Percentiles rank a stretch among this genome's conserved stretches.
Evolutionary conservation across 192 early-diverging fungal species (phyloP).

Genomic region (Dissophora ornata): DNA sequence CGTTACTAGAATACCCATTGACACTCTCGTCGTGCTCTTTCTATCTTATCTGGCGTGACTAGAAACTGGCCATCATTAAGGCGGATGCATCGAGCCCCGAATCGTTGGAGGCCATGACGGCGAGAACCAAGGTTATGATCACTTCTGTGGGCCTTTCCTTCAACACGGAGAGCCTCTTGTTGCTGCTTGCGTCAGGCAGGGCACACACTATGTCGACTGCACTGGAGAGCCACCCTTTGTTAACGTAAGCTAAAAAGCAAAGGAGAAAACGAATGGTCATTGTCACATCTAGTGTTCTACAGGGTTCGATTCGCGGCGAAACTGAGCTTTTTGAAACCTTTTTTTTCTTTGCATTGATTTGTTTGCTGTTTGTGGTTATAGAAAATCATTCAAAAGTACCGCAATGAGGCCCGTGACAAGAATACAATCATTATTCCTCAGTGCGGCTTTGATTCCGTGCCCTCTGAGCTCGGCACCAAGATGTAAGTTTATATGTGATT

Average conservation of each 20-base stretch:
- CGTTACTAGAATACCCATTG: too few species aligned
- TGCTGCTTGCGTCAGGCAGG: conserved; percentile 70
- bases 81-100: conserved; percentile 73
- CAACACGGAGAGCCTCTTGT: conserved; percentile 79
- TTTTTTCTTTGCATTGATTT: not conserved
- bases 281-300: not conserved
- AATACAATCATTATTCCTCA: conserved; percentile 80
- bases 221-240: conserved; percentile 78
- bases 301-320: too few species aligned
- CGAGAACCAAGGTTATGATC: conserved; percentile 78
- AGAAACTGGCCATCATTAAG: conserved; percentile 71
- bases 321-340: not conserved
- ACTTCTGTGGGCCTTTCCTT: conserved; percentile 86
- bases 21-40: too few species aligned
- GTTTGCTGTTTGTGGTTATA: conserved; percentile 62
- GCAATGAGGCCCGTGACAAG: conserved; percentile 71
- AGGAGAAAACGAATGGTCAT: not conserved
- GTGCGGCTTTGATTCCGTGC: conserved; percentile 94
- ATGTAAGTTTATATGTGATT: too few species aligned
- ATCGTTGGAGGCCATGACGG: conserved; percentile 69
- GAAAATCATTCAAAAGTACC: conserved; percentile 73
- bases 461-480: conserved; percentile 85
- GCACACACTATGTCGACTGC: conserved; percentile 90
- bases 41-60: too few species aligned
- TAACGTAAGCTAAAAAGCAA: conserved; percentile 7